Evolutionary conservation across 225 moss, liverwort and hornwort species (phyloP).

Genomic region (Pseudoscleropodium purum): DNA sequence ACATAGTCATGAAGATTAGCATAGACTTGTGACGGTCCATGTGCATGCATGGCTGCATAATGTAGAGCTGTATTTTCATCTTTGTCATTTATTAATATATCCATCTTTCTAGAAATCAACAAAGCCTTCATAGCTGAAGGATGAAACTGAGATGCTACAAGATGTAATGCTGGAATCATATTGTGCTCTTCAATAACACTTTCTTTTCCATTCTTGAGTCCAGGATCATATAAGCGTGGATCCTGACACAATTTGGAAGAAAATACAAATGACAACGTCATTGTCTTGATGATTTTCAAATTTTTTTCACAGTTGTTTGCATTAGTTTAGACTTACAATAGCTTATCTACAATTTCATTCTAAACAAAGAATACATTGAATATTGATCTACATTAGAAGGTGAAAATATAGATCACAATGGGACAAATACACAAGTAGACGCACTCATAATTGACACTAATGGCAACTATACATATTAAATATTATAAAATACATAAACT

Average conservation of each 20-base stretch:
- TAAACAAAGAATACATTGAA: too few species aligned
- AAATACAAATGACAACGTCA: background rate
- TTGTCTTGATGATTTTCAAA: background rate
- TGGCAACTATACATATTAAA: too few species aligned
- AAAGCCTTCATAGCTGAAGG: background rate
- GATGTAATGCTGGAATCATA: background rate
- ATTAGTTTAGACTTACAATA: background rate
- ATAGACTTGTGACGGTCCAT: background rate
- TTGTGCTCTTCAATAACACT: accelerated
- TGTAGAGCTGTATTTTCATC: background rate
- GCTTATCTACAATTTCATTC: too few species aligned
- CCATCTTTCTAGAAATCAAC: background rate
- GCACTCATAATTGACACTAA: too few species aligned
- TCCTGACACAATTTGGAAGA: background rate
- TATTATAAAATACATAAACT: too few species aligned
- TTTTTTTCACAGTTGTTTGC: background rate
- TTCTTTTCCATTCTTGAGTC: background rate
- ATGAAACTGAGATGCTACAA: background rate
- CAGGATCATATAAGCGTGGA: background rate
- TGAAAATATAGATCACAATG: too few species aligned
- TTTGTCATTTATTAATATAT: background rate
- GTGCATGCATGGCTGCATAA: background rate
- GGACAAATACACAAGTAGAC: too few species aligned
- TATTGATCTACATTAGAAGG: too few species aligned
- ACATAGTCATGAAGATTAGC: background rate